Evolutionary conservation across 306 rosid species (phyloP).

Genomic region (Pueraria montana): DNA sequence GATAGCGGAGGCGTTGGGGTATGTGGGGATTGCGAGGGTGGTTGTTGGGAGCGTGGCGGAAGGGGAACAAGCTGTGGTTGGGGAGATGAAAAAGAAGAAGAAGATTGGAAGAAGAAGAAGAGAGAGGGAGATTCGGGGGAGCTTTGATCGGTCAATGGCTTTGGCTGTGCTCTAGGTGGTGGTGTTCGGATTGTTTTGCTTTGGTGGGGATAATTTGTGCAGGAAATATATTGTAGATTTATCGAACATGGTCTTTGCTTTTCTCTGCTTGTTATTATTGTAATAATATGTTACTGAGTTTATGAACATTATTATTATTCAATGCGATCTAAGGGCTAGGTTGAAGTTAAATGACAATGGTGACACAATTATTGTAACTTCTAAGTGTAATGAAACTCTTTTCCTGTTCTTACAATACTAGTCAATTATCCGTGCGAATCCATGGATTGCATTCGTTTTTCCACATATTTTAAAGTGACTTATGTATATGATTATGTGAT

Average conservation of each 20-base stretch:
- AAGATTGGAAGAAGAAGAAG: constrained; percentile 41
- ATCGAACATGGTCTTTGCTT: neutral
- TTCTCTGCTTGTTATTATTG: neutral
- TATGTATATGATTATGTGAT: too few species aligned
- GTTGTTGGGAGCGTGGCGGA: constrained; percentile 42
- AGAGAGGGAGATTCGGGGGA: constrained; percentile 45
- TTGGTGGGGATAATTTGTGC: too few species aligned
- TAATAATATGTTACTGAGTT: neutral
- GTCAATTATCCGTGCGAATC: too few species aligned
- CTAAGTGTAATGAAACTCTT: too few species aligned
- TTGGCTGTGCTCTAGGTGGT: constrained; percentile 51
- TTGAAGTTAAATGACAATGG: neutral
- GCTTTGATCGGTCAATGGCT: constrained; percentile 38
- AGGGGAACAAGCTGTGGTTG: neutral
- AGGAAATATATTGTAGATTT: constrained; percentile 44
- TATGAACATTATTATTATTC: neutral
- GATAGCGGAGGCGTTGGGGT: constrained; percentile 68
- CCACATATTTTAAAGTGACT: too few species aligned
- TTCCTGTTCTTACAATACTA: too few species aligned
- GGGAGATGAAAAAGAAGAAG: constrained; percentile 35
- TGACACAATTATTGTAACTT: too few species aligned
- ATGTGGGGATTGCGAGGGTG: constrained; percentile 68
- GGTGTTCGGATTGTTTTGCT: too few species aligned
- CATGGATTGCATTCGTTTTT: too few species aligned
- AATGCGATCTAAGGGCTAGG: neutral